Conservation (phyloP, 2,329 filamentous ascomycete species). For the Rosellinia necatrix region DNA sequence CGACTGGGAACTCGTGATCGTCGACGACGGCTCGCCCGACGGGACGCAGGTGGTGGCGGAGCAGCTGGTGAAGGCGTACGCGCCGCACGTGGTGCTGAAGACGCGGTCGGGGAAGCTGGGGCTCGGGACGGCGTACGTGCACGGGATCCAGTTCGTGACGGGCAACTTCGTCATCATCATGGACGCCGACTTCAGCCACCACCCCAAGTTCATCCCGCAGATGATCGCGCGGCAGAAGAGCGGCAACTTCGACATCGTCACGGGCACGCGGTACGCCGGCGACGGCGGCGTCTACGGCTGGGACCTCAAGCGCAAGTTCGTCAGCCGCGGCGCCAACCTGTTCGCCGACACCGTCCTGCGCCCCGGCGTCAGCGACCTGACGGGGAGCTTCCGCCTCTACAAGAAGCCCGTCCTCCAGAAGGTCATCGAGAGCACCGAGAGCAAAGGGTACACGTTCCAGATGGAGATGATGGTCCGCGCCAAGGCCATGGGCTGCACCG, state of each 20-base stretch:
- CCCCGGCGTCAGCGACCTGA: constrained; percentile 93
- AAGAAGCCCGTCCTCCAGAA: constrained; percentile 88
- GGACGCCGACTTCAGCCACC: constrained; percentile 99
- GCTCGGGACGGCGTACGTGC: constrained; percentile 95
- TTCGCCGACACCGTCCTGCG: constrained; percentile 93
- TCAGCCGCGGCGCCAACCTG: constrained; percentile 86
- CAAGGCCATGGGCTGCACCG: constrained; percentile 92
- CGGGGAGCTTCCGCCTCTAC: constrained; percentile 92
- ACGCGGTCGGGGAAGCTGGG: constrained; percentile 92
- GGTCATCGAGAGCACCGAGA: constrained; percentile 88
- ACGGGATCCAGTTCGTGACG: constrained; percentile 85
- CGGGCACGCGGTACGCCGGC: constrained; percentile 90
- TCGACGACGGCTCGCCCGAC: constrained; percentile 97
- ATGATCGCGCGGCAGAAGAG: constrained; percentile 84
- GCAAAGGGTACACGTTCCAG: constrained; percentile 98
- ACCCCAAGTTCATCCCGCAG: constrained; percentile 96
- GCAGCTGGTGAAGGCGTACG: constrained; percentile 87
- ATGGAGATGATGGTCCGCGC: constrained; percentile 99
- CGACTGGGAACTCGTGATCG: constrained; percentile 96
- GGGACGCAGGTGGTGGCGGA: constrained; percentile 89
- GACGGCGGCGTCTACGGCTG: constrained; percentile 91
- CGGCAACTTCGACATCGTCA: constrained; percentile 92
- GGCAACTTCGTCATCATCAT: constrained; percentile 99
- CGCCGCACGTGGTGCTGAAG: constrained; percentile 79
- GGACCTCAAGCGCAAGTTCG: constrained; percentile 90